phyloP scores from a whole-genome alignment of 1,139 yeast species.

The Pichia sp. region DNA sequence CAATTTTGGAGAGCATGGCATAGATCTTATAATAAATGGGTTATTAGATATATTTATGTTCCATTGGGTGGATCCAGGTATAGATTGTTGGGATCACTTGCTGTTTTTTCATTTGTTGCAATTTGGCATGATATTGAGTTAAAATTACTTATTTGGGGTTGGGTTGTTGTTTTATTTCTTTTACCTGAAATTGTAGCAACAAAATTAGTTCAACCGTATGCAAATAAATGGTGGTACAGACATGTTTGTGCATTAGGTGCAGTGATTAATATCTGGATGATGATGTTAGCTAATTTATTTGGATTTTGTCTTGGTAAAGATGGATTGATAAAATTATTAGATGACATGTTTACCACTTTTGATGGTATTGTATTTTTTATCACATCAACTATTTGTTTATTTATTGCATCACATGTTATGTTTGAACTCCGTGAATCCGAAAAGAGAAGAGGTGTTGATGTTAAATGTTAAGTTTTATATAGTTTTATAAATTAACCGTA shows the following conservation, averaged over 20 bases:
- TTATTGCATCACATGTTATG: conserved; percentile 88
- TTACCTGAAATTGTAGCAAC: conserved; percentile 83
- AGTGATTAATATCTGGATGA: conserved; percentile 87
- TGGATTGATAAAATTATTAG: conserved; percentile 62
- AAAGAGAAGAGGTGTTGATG: conserved; percentile 72
- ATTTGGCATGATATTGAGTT: conserved; percentile 97
- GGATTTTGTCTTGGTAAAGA: conserved; percentile 93
- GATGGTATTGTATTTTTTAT: conserved; percentile 64
- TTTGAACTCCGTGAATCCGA: conserved; percentile 87
- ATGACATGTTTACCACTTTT: conserved; percentile 64
- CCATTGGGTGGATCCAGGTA: conserved; percentile 80
- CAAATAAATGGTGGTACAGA: conserved; percentile 63
- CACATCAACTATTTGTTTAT: conserved; percentile 59
- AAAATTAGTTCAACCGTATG: conserved; percentile 36
- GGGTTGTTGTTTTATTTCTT: conserved; percentile 82
- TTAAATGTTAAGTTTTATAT: conserved; percentile 51
- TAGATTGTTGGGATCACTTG: conserved; percentile 65
- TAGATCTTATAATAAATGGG: conserved; percentile 87
- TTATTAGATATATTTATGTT: conserved; percentile 68
- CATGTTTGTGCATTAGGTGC: conserved; percentile 84
- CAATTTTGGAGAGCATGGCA: conserved; percentile 99
- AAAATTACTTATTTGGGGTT: conserved; percentile 86
- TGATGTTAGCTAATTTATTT: conserved; percentile 93
- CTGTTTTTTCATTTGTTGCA: conserved; percentile 96
- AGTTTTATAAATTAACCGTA: conserved; percentile 13